Conservation (phyloP, 2,329 filamentous ascomycete genomes). For the Penicillium sp. region DNA sequence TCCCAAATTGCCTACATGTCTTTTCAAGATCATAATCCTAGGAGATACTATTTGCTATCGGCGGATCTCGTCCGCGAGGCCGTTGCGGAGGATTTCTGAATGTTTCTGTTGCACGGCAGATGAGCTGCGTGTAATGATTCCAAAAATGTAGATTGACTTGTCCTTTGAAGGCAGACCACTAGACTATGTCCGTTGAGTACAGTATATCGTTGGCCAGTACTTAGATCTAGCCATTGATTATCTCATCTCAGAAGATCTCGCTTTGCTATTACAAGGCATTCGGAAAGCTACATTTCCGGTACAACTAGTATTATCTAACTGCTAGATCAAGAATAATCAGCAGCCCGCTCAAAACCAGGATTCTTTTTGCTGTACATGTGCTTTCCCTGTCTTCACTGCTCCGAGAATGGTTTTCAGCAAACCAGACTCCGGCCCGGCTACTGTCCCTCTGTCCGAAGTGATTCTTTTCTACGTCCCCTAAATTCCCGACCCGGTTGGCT, state of each 20-base stretch:
- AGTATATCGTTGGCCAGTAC: too few species aligned
- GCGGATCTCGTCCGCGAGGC: neutral
- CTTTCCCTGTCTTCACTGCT: neutral
- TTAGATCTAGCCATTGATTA: too few species aligned
- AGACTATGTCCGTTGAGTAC: too few species aligned
- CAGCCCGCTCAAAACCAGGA: conserved; percentile 1
- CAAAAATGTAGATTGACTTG: neutral
- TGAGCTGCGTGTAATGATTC: neutral
- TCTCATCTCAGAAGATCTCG: too few species aligned
- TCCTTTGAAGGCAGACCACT: neutral
- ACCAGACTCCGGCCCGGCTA: neutral
- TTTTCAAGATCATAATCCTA: neutral
- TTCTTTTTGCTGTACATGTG: neutral
- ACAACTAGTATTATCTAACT: too few species aligned
- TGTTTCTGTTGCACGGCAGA: conserved; percentile 16
- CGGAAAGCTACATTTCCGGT: too few species aligned
- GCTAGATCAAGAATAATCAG: neutral
- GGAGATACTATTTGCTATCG: neutral
- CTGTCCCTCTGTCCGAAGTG: neutral
- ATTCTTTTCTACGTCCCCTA: neutral
- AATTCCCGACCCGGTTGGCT: neutral
- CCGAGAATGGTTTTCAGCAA: neutral
- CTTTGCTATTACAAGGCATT: too few species aligned
- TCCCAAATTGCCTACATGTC: neutral
- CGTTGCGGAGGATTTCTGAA: conserved; percentile 9